These are phyloP conservation scores for Phytopythium oedochilum DNA, from an alignment of 352 stramenopile species.

Conservation along the genomic window DNA sequence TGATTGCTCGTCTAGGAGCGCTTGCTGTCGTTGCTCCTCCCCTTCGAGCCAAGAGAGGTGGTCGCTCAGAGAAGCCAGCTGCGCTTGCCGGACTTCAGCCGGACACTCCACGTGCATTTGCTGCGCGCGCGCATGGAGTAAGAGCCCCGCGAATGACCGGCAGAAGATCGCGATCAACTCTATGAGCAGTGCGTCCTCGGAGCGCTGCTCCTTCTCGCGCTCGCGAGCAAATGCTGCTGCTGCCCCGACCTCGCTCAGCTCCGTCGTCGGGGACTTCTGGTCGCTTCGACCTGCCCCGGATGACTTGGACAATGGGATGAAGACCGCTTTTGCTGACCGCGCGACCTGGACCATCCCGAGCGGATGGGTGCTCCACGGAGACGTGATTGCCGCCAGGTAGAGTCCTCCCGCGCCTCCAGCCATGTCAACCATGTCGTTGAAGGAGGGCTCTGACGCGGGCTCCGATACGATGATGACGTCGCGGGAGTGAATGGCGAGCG, in stretches of 20 bases:
- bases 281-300: neutral
- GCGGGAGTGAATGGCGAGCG: conserved; percentile 17
- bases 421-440: conserved; percentile 74
- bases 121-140: conserved; percentile 49
- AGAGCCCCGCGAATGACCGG: conserved; percentile 44
- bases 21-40: conserved; percentile 24
- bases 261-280: conserved; percentile 8
- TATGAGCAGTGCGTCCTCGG: conserved; percentile 47
- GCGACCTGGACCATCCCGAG: conserved; percentile 70
- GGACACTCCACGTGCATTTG: conserved; percentile 48
- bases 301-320: conserved; percentile 9
- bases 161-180: conserved; percentile 53
- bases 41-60: conserved; percentile 33
- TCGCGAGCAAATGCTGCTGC: conserved; percentile 29
- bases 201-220: conserved; percentile 29
- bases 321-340: conserved; percentile 21
- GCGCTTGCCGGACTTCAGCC: conserved; percentile 40
- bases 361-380: conserved; percentile 35
- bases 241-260: conserved; percentile 12
- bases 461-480: conserved; percentile 29
- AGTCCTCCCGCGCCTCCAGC: conserved; percentile 44
- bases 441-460: conserved; percentile 41
- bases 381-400: conserved; percentile 54
- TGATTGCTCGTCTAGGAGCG: conserved; percentile 14
- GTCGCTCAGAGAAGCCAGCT: conserved; percentile 34